Evolutionary conservation across 345 rosid species (phyloP).

Genomic region (Firmiana major): DNA sequence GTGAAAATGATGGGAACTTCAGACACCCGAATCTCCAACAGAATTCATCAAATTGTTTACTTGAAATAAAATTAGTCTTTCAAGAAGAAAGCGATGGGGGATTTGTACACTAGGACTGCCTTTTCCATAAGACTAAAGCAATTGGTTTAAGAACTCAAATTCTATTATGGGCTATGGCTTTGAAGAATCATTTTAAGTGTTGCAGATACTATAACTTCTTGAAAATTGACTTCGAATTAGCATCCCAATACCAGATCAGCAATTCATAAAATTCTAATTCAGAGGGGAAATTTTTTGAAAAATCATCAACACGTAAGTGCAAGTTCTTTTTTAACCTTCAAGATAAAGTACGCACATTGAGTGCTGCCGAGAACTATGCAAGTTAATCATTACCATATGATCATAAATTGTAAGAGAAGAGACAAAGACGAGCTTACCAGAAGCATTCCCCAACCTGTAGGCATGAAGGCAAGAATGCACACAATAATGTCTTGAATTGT

Average conservation of each 20-base stretch:
- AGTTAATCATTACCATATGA: neutral
- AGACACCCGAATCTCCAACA: neutral
- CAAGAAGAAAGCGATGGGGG: neutral
- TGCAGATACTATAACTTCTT: neutral
- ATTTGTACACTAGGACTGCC: neutral
- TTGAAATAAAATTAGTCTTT: neutral
- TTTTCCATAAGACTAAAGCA: neutral
- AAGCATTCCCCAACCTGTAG: conserved; percentile 99
- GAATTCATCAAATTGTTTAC: neutral
- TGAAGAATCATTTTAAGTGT: neutral
- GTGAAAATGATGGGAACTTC: neutral
- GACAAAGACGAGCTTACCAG: conserved; percentile 44
- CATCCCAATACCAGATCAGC: neutral
- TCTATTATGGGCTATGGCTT: neutral
- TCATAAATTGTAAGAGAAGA: neutral
- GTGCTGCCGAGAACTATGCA: neutral
- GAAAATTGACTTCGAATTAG: neutral
- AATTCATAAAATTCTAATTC: neutral
- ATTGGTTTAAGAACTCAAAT: too few species aligned
- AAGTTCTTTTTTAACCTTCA: neutral
- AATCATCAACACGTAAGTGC: neutral
- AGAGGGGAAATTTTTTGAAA: neutral
- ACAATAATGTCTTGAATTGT: conserved; percentile 78
- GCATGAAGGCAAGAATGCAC: conserved; percentile 97
- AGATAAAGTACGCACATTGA: neutral